These are phyloP conservation scores for Lithocarpus polystachyus DNA, from an alignment of 306 rosid species.

Conservation along the genomic window DNA sequence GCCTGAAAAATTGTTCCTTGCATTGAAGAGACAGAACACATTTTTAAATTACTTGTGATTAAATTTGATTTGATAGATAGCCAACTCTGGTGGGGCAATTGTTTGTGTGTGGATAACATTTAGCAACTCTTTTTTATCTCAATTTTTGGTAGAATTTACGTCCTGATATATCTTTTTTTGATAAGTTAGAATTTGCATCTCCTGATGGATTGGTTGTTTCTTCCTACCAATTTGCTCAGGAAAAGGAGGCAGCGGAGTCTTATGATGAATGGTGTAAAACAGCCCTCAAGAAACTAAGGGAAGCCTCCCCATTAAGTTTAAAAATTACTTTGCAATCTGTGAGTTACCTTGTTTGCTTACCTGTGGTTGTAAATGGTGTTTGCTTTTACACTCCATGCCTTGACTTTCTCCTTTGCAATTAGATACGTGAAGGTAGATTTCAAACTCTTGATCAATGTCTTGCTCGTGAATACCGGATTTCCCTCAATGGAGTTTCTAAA, in stretches of 20 bases:
- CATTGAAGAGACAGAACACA: neutral
- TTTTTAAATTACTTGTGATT: neutral
- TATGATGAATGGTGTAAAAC: slow-evolving; percentile 62
- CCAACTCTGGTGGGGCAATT: neutral
- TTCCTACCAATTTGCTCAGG: slow-evolving; percentile 50
- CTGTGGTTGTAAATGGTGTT: slow-evolving; percentile 11
- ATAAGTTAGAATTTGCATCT: neutral
- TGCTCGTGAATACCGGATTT: slow-evolving; percentile 74
- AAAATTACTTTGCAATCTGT: slow-evolving; percentile 82
- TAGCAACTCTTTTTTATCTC: neutral
- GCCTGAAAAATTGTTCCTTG: neutral
- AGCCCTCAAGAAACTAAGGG: slow-evolving; percentile 55
- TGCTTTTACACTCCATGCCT: neutral
- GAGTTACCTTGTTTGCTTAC: slow-evolving; percentile 34
- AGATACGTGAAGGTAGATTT: slow-evolving; percentile 97
- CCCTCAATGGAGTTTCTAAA: slow-evolving; percentile 55
- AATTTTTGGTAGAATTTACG: neutral
- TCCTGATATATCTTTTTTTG: neutral
- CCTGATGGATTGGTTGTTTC: slow-evolving; percentile 8
- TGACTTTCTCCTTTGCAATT: slow-evolving; percentile 27
- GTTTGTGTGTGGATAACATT: neutral
- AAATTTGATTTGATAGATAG: neutral
- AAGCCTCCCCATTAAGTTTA: slow-evolving; percentile 91
- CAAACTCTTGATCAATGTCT: slow-evolving; percentile 85
- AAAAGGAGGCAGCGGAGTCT: slow-evolving; percentile 64